A percentile compares a stretch with the other conserved stretches of the same genome.
Evolutionary conservation across 306 rosid species (phyloP).

Genomic region (Gynostemma pentaphyllum): DNA sequence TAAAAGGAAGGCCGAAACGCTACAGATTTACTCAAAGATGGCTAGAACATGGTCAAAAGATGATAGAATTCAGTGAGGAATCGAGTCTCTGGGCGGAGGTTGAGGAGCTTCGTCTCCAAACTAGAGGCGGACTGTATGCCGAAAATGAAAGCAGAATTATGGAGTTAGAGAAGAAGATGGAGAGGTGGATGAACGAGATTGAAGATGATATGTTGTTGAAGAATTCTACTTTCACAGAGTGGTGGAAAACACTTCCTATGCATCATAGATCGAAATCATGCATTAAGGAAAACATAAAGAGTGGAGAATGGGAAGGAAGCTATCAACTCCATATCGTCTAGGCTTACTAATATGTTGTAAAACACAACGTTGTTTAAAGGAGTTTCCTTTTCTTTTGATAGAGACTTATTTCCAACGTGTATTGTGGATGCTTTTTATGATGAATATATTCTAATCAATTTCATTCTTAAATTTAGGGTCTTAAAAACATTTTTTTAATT

Average conservation of each 20-base stretch:
- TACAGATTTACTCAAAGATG: slow-evolving; percentile 52
- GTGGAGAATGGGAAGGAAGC: neutral
- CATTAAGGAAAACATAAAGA: slow-evolving; percentile 3
- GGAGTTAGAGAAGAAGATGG: slow-evolving; percentile 16
- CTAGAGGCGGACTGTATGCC: neutral
- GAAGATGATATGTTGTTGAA: slow-evolving; percentile 28
- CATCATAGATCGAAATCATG: slow-evolving; percentile 17
- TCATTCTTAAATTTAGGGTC: neutral
- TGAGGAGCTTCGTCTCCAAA: slow-evolving; percentile 44
- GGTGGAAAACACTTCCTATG: slow-evolving; percentile 36
- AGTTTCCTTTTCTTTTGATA: neutral
- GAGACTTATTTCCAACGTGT: neutral
- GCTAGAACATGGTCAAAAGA: slow-evolving; percentile 30
- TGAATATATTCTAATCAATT: neutral
- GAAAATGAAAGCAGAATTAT: neutral
- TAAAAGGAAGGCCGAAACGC: slow-evolving; percentile 46
- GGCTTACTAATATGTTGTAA: neutral
- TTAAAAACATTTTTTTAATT: too few relatives aligned
- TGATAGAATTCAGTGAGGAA: slow-evolving; percentile 22
- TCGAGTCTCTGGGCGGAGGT: slow-evolving; percentile 62
- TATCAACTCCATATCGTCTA: neutral
- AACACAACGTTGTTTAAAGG: neutral
- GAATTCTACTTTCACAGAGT: slow-evolving; percentile 31
- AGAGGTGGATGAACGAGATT: slow-evolving; percentile 24
- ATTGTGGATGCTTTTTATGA: neutral